A percentile compares a stretch with the other conserved stretches of the same genome.
phyloP scores from a whole-genome alignment of 2,329 filamentous ascomycete genomes.

The Nigrospora oryzae region DNA sequence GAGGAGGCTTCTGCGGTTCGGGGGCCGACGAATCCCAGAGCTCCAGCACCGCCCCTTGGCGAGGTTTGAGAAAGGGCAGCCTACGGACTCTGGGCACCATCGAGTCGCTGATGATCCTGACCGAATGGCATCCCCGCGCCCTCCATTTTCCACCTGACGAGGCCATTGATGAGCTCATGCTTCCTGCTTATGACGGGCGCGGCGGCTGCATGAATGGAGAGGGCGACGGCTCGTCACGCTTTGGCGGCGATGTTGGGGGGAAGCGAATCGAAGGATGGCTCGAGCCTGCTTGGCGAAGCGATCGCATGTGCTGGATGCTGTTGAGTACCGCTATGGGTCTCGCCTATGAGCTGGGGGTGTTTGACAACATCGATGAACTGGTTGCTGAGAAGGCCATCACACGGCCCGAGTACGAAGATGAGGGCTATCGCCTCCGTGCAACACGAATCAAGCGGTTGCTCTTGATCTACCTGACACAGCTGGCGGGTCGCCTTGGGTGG shows the following conservation, averaged over 20 bases:
- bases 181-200: constrained; percentile 48
- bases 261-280: constrained; percentile 91
- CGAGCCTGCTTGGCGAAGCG: constrained; percentile 88
- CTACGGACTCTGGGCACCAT: constrained; percentile 87
- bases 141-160: constrained; percentile 88
- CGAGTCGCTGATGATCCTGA: constrained; percentile 86
- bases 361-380: constrained; percentile 76
- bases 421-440: constrained; percentile 67
- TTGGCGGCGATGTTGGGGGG: constrained; percentile 59
- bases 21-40: constrained; percentile 54
- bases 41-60: constrained; percentile 62
- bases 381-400: constrained; percentile 50
- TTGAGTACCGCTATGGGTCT: constrained; percentile 84
- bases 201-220: constrained; percentile 31
- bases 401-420: constrained; percentile 63
- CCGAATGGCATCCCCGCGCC: constrained; percentile 93
- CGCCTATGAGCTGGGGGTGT: constrained; percentile 90
- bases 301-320: constrained; percentile 97
- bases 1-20: constrained; percentile 74
- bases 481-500: constrained; percentile 86
- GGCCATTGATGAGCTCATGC: constrained; percentile 59
- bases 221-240: constrained; percentile 31
- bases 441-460: constrained; percentile 78
- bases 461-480: constrained; percentile 84
- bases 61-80: constrained; percentile 66